These are phyloP conservation scores for Alternaria arbusti DNA, from an alignment of 2,329 filamentous ascomycete genomes.

Conservation along the genomic window DNA sequence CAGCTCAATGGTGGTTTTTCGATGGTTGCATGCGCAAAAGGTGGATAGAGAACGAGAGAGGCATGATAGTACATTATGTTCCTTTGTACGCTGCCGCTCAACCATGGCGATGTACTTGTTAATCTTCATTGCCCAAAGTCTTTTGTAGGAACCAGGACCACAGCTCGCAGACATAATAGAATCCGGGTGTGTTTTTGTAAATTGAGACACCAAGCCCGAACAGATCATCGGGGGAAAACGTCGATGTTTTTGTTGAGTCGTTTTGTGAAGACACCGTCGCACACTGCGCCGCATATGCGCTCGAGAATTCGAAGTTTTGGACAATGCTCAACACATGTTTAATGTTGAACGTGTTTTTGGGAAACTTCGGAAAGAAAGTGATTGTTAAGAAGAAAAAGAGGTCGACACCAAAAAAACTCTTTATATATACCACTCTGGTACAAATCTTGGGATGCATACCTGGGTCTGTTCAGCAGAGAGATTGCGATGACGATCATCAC, in stretches of 20 bases:
- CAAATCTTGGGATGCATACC: neutral
- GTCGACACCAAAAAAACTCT: too few species aligned
- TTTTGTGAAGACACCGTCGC: neutral
- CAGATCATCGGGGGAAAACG: neutral
- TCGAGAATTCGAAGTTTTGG: too few species aligned
- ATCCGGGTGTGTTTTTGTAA: too few species aligned
- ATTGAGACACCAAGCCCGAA: too few species aligned
- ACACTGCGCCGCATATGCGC: neutral
- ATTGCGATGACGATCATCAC: neutral
- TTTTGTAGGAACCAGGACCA: fast-evolving
- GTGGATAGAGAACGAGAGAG: neutral
- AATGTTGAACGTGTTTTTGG: too few species aligned
- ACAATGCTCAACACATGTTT: neutral
- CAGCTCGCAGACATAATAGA: neutral
- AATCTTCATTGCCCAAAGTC: neutral
- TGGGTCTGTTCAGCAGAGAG: fast-evolving
- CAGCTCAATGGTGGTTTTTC: fast-evolving
- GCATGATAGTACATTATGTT: neutral
- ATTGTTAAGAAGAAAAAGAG: too few species aligned
- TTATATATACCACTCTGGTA: neutral
- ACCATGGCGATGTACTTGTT: fast-evolving
- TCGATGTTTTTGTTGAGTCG: neutral
- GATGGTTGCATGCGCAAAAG: neutral
- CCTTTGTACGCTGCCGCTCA: neutral
- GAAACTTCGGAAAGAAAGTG: too few species aligned